Evolutionary conservation across 345 rosid species (phyloP).

Genomic region (Dipteronia sinensis): DNA sequence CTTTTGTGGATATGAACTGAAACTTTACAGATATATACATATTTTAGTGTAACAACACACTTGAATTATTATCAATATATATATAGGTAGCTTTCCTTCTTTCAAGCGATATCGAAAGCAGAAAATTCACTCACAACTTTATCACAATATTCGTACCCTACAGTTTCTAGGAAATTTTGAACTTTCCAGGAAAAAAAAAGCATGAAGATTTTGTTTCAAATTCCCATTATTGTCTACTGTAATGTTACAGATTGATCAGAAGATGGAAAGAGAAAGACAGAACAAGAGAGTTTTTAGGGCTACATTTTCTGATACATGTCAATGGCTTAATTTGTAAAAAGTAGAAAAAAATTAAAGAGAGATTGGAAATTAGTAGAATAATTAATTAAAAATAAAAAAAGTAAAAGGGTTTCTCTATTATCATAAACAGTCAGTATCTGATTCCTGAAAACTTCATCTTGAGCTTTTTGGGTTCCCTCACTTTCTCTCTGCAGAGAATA

Average conservation of each 20-base stretch:
- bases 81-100: background rate
- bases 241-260: background rate
- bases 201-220: background rate
- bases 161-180: constrained; percentile 11
- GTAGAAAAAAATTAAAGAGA: background rate
- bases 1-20: constrained; percentile 13
- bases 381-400: background rate
- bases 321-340: background rate
- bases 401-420: constrained; percentile 17
- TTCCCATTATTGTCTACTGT: background rate
- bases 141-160: constrained; percentile 18
- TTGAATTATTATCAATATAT: background rate
- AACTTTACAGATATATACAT: constrained; percentile 6
- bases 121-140: background rate
- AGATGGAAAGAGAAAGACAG: background rate
- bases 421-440: constrained; percentile 13
- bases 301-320: background rate
- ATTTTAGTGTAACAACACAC: background rate
- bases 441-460: constrained; percentile 12
- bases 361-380: background rate
- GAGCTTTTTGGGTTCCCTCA: background rate
- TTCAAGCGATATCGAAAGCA: background rate
- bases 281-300: background rate
- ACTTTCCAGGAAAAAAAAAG: background rate
- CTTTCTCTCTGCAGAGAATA: background rate